Conservation (phyloP, 2,329 filamentous ascomycete genomes). For the Colletotrichum euphorbiae region DNA sequence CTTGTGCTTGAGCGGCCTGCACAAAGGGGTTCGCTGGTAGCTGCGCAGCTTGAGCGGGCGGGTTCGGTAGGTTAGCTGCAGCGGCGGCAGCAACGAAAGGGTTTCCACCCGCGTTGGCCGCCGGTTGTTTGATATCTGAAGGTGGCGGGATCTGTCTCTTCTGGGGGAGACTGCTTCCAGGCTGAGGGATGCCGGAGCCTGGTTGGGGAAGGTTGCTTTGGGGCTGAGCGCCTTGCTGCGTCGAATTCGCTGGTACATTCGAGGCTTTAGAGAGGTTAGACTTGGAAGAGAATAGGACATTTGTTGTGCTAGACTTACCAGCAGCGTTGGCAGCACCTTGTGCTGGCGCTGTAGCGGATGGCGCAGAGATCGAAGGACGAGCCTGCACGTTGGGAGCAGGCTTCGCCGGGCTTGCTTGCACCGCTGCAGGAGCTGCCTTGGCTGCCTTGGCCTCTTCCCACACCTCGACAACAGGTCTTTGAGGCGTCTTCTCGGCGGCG, state of each 20-base stretch:
- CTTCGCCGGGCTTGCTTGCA: constrained; percentile 41
- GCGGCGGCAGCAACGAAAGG: constrained; percentile 31
- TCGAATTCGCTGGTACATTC: background rate
- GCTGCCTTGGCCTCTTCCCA: constrained; percentile 80
- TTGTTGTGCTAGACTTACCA: constrained; percentile 36
- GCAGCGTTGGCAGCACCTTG: constrained; percentile 35
- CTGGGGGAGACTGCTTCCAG: constrained; percentile 28
- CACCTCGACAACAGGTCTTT: constrained; percentile 85
- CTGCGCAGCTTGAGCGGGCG: constrained; percentile 17
- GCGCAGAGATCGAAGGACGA: constrained; percentile 33
- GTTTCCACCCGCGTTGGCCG: constrained; percentile 15
- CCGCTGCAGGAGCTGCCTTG: constrained; percentile 41
- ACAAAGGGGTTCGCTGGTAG: constrained; percentile 36
- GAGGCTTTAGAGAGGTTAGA: constrained; percentile 14
- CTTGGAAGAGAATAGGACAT: background rate
- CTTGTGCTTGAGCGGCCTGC: constrained; percentile 21
- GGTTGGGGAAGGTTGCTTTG: constrained; percentile 26
- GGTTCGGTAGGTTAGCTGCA: constrained; percentile 13
- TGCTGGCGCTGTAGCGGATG: constrained; percentile 32
- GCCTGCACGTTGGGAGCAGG: constrained; percentile 25
- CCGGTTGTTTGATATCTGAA: constrained; percentile 7
- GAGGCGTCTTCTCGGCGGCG: constrained; percentile 86
- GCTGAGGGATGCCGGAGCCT: constrained; percentile 22
- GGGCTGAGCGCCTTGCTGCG: constrained; percentile 1
- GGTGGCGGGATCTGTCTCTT: constrained; percentile 24